Evolutionary conservation across 2,329 filamentous ascomycete species (phyloP).

Genomic region (Pseudocercospora fijiensis): DNA sequence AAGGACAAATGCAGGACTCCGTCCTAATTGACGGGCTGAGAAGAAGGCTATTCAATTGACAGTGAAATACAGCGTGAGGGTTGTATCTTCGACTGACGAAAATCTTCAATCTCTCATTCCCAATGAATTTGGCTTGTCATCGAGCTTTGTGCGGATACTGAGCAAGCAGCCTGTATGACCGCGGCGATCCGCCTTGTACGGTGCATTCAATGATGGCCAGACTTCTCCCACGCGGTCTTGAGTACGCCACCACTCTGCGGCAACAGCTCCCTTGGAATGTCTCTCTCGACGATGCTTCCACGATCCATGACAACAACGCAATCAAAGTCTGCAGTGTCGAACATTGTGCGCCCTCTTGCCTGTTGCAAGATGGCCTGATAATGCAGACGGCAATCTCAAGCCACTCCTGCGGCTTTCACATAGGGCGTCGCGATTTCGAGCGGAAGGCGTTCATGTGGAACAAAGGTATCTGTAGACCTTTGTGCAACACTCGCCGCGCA

Average conservation of each 20-base stretch:
- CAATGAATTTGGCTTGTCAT: not conserved
- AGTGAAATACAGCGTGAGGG: not conserved
- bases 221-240: conserved; percentile 9
- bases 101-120: not conserved
- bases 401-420: too few species aligned
- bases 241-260: conserved; percentile 13
- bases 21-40: not conserved
- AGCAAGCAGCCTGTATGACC: not conserved
- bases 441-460: too few species aligned
- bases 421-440: too few species aligned
- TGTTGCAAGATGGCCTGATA: too few species aligned
- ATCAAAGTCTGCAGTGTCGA: conserved; percentile 56
- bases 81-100: not conserved
- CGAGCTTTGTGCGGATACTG: not conserved
- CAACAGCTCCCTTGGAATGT: conserved; percentile 28
- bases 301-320: conserved; percentile 53
- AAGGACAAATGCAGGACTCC: not conserved
- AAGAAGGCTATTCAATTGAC: not conserved
- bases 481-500: too few species aligned
- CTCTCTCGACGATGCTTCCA: conserved; percentile 49
- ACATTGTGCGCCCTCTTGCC: too few species aligned
- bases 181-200: not conserved
- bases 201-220: not conserved
- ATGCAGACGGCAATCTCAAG: too few species aligned
- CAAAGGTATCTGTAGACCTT: too few species aligned